phyloP scores from a whole-genome alignment of 2,329 filamentous ascomycete species.

The Diplodia sapinea region DNA sequence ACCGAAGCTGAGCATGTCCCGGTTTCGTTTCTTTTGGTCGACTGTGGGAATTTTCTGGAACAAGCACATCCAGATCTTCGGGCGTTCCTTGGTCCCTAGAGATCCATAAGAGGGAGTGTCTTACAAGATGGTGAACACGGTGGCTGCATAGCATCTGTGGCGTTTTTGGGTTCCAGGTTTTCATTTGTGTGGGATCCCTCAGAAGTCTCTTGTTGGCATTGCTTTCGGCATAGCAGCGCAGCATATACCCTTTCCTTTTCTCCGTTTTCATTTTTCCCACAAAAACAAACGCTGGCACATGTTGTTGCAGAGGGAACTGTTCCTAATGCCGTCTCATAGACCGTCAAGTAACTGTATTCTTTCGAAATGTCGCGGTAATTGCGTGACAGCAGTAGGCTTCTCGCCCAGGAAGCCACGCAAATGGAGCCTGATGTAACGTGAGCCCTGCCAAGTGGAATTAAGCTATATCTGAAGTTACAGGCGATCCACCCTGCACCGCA shows the following conservation, averaged over 20 bases:
- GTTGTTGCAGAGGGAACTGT: neutral
- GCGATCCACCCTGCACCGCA: slow-evolving; percentile 9
- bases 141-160: slow-evolving; percentile 30
- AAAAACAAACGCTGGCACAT: slow-evolving; percentile 18
- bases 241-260: slow-evolving; percentile 30
- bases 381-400: neutral
- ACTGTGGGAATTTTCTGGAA: slow-evolving; percentile 7
- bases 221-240: slow-evolving; percentile 29
- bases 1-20: neutral
- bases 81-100: neutral
- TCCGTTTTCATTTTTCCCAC: slow-evolving; percentile 22
- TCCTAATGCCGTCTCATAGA: slow-evolving; percentile 16
- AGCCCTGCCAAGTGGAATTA: slow-evolving; percentile 1
- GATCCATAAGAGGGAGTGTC: neutral
- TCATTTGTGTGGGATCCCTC: slow-evolving; percentile 15
- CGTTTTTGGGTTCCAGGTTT: slow-evolving; percentile 24
- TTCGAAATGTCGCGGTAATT: neutral
- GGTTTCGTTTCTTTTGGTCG: neutral
- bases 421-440: neutral
- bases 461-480: neutral
- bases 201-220: slow-evolving; percentile 23
- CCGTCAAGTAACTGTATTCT: neutral
- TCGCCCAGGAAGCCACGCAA: neutral
- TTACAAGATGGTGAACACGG: slow-evolving; percentile 1
- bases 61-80: slow-evolving; percentile 4